These are phyloP conservation scores for Nigrospora oryzae DNA, from an alignment of 2,329 filamentous ascomycete species.

Conservation along the genomic window DNA sequence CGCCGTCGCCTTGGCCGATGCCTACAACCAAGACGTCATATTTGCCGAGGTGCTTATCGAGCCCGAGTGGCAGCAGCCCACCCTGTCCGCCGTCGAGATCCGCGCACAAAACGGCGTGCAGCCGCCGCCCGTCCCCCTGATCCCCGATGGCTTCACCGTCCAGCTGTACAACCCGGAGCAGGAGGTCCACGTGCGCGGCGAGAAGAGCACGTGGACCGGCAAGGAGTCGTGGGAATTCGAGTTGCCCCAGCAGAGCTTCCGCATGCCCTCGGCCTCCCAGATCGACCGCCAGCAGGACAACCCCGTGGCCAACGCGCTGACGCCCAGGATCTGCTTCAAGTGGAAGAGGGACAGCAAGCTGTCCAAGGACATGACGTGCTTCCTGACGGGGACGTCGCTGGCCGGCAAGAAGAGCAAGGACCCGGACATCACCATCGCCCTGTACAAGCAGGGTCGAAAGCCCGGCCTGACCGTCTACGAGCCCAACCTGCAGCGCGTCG, in stretches of 20 bases:
- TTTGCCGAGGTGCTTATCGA: slow-evolving; percentile 80
- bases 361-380: slow-evolving; percentile 82
- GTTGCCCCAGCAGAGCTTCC: slow-evolving; percentile 79
- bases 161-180: slow-evolving; percentile 94
- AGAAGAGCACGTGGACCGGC: slow-evolving; percentile 71
- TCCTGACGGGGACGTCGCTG: slow-evolving; percentile 70
- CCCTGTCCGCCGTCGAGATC: slow-evolving; percentile 72
- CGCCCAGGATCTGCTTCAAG: slow-evolving; percentile 72
- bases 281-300: slow-evolving; percentile 67
- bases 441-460: slow-evolving; percentile 67
- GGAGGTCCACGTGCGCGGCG: slow-evolving; percentile 60
- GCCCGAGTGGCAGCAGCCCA: slow-evolving; percentile 79
- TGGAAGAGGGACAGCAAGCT: slow-evolving; percentile 87
- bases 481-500: slow-evolving; percentile 81
- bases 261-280: slow-evolving; percentile 66
- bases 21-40: slow-evolving; percentile 69
- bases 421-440: slow-evolving; percentile 88
- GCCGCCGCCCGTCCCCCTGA: slow-evolving; percentile 60
- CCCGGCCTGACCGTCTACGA: slow-evolving; percentile 75
- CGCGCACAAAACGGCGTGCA: slow-evolving; percentile 60
- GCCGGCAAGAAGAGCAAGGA: slow-evolving; percentile 75
- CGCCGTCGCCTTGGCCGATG: slow-evolving; percentile 76
- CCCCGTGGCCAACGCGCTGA: slow-evolving; percentile 40
- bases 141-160: slow-evolving; percentile 72
- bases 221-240: slow-evolving; percentile 85